Evolutionary conservation across 192 early-diverging fungal species (phyloP).

Genomic region (Piromyces sp.): DNA sequence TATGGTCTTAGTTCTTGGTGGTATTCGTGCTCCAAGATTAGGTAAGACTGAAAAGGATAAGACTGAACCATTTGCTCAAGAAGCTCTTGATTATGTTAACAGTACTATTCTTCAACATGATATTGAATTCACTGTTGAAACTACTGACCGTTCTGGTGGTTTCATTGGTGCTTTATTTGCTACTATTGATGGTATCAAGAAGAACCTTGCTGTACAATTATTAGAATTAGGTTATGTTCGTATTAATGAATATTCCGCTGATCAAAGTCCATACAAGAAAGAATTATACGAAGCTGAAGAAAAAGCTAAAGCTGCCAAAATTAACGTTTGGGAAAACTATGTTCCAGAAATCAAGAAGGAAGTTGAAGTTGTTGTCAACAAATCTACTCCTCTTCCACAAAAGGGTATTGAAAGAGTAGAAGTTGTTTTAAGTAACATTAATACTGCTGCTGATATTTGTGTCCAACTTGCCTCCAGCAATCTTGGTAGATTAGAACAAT

Average conservation of each 20-base stretch:
- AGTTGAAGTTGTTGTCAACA: constrained; percentile 12
- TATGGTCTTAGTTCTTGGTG: constrained; percentile 69
- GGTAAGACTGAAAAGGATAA: constrained; percentile 44
- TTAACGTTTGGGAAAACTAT: constrained; percentile 56
- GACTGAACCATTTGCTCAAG: constrained; percentile 70
- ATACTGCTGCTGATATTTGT: constrained; percentile 23
- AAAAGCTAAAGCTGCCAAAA: constrained; percentile 41
- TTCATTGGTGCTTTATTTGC: constrained; percentile 78
- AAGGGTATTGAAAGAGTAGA: constrained; percentile 11
- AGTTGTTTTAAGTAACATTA: constrained; percentile 28
- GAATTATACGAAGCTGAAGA: constrained; percentile 64
- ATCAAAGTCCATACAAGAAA: constrained; percentile 49
- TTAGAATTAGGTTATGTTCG: constrained; percentile 65
- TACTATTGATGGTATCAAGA: constrained; percentile 17
- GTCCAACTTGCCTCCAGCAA: constrained; percentile 45
- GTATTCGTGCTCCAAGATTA: constrained; percentile 66
- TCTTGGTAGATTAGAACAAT: constrained; percentile 53
- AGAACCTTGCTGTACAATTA: constrained; percentile 56
- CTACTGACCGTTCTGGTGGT: constrained; percentile 73
- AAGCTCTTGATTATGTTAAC: constrained; percentile 53
- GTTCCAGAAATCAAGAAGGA: constrained; percentile 23
- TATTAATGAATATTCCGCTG: constrained; percentile 70
- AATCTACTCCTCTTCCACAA: constrained; percentile 5
- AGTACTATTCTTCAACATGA: constrained; percentile 69
- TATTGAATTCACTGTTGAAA: constrained; percentile 76